Percentiles rank a stretch among this genome's conserved stretches.
Conservation (phyloP, 805 yeast genomes). For the Martiniozyma abietophila region DNA sequence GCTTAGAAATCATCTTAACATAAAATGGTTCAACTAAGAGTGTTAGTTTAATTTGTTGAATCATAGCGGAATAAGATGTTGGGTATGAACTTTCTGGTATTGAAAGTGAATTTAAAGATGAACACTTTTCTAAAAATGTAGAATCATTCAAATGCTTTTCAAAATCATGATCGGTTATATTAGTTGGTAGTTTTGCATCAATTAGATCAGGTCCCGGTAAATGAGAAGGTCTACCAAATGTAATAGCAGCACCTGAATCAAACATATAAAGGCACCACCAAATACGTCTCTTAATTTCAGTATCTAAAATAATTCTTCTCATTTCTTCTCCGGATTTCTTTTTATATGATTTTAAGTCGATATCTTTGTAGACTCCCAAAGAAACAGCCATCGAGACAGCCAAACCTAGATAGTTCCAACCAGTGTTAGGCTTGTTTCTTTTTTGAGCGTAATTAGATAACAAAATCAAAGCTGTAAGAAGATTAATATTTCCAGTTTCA, state of each 20-base stretch:
- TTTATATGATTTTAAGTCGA: conserved; percentile 15
- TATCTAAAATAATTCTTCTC: conserved; percentile 30
- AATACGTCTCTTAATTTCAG: conserved; percentile 48
- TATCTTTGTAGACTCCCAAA: conserved; percentile 51
- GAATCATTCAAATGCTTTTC: conserved; percentile 19
- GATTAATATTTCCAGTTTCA: conserved; percentile 50
- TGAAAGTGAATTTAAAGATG: conserved; percentile 7
- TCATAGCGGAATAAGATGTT: conserved; percentile 49
- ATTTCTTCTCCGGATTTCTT: conserved; percentile 14
- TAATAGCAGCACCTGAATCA: conserved; percentile 54
- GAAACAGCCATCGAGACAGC: conserved; percentile 62
- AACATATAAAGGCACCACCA: conserved; percentile 65
- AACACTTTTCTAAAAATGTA: conserved; percentile 7
- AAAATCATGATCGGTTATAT: conserved; percentile 38
- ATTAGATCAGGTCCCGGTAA: conserved; percentile 38
- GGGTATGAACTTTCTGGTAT: conserved; percentile 31
- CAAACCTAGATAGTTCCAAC: conserved; percentile 59
- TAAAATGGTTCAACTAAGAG: conserved; percentile 39
- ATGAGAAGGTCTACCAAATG: conserved; percentile 56
- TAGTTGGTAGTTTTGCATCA: conserved; percentile 42
- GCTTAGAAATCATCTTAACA: conserved; percentile 36
- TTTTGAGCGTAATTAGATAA: conserved; percentile 55
- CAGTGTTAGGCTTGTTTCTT: conserved; percentile 57
- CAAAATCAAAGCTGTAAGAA: conserved; percentile 43
- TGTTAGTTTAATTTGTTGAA: conserved; percentile 44